Evolutionary conservation across 345 rosid genomes (phyloP).

Genomic region (Populus ilicifolia): DNA sequence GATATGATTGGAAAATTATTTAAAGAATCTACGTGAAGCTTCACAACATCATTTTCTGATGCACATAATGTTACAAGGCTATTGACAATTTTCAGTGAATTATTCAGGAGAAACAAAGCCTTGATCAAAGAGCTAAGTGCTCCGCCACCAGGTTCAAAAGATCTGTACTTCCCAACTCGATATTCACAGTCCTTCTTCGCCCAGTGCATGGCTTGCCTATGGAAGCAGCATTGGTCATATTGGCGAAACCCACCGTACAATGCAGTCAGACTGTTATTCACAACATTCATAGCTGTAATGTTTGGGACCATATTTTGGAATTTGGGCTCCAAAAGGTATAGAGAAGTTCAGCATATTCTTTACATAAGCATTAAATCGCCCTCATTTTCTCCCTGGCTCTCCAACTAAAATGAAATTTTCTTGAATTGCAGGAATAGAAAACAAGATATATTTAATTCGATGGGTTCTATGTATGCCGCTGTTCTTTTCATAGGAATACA

Average conservation of each 20-base stretch:
- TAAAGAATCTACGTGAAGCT: background rate
- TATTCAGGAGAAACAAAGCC: constrained; percentile 55
- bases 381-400: background rate
- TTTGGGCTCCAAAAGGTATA: constrained; percentile 52
- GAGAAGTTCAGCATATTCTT: background rate
- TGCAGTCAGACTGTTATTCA: constrained; percentile 48
- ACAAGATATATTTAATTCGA: constrained; percentile 57
- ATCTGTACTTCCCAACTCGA: constrained; percentile 43
- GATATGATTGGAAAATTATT: background rate
- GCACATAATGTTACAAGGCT: background rate
- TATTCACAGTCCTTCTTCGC: constrained; percentile 43
- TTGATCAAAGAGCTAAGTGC: constrained; percentile 47
- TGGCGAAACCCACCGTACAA: constrained; percentile 54
- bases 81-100: background rate
- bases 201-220: constrained; percentile 57
- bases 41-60: background rate
- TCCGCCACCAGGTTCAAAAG: constrained; percentile 39
- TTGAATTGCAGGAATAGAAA: constrained; percentile 26
- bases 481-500: constrained; percentile 57
- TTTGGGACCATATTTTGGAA: constrained; percentile 73
- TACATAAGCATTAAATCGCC: background rate
- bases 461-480: constrained; percentile 67
- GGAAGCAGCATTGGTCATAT: constrained; percentile 66
- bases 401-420: background rate
- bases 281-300: constrained; percentile 52